Evolutionary conservation across 2,329 filamentous ascomycete species (phyloP), one percentile per base, ranked within the genome.

Genomic region (Diaporthe eres): DNA sequence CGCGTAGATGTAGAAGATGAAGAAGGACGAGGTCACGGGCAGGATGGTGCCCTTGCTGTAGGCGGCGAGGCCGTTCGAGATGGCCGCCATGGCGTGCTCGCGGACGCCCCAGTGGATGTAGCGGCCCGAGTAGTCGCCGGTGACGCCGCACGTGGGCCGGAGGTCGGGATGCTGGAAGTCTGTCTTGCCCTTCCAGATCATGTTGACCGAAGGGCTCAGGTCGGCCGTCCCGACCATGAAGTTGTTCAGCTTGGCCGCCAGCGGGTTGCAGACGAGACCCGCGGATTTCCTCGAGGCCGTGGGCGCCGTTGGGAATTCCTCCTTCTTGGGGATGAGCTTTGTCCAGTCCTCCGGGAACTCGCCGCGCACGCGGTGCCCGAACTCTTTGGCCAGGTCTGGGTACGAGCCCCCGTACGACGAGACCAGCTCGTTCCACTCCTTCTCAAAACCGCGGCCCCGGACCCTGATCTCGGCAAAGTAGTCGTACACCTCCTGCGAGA

Each of bases 91-190:
- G 73, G 90, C 90, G 79, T 92, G 90, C 78, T 92, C 90, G 7
- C 90, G 88, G 72, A 92, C 88, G 53, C 90, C 90, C 80, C 87
- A 92, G 81, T 90, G 90, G 77, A 92, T 88, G 78, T 90, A 91
- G 1, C 90, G 86, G 3, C 90, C 90, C 0, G 84, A 79, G 77
- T 88, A 89, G 81, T 88, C 83, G 57, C 91, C 91, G 60, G 77
- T 78, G 58, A 80, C 77, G 34, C 80, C 80, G 42, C 79, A 79
- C 1, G 77, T 61, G 15, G 80, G 76, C 5, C 74, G 72, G 13
- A 80, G 71, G 28, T 77, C 73, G 4, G 80, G 79, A 65, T 87
- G 82, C 75, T 90, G 87, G 80, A 90, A 90, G 72, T 89, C 87
- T 7, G 86, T 83, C 77, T 88, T 88, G 53, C 83, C 86, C 12